Percentiles rank a stretch among this genome's conserved stretches.
Evolutionary conservation across 306 rosid species (phyloP).

Genomic region (Trifolium subterraneum): DNA sequence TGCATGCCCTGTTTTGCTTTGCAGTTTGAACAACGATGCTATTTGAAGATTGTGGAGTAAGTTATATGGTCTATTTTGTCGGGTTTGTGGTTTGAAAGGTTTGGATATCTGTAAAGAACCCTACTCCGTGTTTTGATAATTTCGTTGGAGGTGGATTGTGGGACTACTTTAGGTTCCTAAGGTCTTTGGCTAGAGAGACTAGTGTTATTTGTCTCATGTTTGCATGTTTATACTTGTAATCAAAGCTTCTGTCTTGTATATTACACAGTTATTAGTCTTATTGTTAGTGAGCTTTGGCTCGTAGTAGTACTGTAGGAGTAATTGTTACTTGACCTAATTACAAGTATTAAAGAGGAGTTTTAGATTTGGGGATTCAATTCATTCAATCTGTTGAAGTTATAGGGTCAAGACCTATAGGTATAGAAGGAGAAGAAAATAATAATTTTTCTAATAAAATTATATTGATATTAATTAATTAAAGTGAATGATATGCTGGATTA

Average conservation of each 20-base stretch:
- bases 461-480: constrained; percentile 12
- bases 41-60: neutral
- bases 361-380: neutral
- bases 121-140: neutral
- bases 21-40: neutral
- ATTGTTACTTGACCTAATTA: neutral
- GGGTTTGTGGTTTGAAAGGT: neutral
- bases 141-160: neutral
- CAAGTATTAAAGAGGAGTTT: neutral
- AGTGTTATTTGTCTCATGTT: neutral
- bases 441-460: neutral
- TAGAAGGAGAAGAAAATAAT: neutral
- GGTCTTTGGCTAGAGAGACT: neutral
- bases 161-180: neutral
- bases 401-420: neutral
- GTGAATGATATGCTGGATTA: constrained; percentile 4
- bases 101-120: neutral
- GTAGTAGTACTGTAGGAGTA: too few species aligned
- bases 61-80: constrained; percentile 2
- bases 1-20: neutral
- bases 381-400: neutral
- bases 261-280: neutral
- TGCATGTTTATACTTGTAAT: neutral
- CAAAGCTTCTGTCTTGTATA: neutral
- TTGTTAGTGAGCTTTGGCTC: too few species aligned